These are phyloP conservation scores for Beauveria varroae DNA, from an alignment of 2,329 filamentous ascomycete genomes.

Conservation along the genomic window DNA sequence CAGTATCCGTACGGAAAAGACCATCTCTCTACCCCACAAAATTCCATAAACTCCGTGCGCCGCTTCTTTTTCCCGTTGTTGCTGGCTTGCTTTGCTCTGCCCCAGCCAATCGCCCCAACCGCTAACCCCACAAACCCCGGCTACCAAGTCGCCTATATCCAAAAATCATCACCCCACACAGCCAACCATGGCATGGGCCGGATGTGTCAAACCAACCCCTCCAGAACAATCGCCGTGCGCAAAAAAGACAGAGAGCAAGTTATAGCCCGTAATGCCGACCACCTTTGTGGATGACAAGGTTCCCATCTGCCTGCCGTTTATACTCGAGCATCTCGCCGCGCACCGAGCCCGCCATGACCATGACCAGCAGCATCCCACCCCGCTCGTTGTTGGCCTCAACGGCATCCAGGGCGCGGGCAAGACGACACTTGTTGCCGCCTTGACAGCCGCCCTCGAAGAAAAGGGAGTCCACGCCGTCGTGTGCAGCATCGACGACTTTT, in stretches of 20 bases:
- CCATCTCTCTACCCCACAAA: background rate
- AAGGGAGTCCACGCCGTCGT: slow-evolving; percentile 58
- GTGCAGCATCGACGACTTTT: slow-evolving; percentile 84
- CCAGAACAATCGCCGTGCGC: background rate
- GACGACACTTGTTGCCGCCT: slow-evolving; percentile 69
- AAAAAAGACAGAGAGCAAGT: background rate
- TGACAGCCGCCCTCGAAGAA: slow-evolving; percentile 53
- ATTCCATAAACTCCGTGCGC: background rate
- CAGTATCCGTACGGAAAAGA: background rate
- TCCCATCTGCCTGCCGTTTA: slow-evolving; percentile 69
- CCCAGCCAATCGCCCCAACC: background rate
- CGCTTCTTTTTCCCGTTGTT: background rate
- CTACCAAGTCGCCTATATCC: slow-evolving; percentile 10
- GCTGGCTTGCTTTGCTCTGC: background rate
- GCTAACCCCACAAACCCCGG: background rate
- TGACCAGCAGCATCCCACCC: background rate
- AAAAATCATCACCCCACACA: slow-evolving; percentile 2
- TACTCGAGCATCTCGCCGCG: slow-evolving; percentile 50
- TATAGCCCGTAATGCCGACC: slow-evolving; percentile 11
- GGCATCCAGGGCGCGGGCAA: slow-evolving; percentile 91
- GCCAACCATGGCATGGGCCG: background rate
- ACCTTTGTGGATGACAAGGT: slow-evolving; percentile 69
- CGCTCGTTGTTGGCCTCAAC: slow-evolving; percentile 78
- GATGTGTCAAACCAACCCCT: background rate
- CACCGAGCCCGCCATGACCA: slow-evolving; percentile 30